These are phyloP conservation scores for Yarrowia sp. DNA, from an alignment of 805 yeast genomes.

Conservation along the genomic window DNA sequence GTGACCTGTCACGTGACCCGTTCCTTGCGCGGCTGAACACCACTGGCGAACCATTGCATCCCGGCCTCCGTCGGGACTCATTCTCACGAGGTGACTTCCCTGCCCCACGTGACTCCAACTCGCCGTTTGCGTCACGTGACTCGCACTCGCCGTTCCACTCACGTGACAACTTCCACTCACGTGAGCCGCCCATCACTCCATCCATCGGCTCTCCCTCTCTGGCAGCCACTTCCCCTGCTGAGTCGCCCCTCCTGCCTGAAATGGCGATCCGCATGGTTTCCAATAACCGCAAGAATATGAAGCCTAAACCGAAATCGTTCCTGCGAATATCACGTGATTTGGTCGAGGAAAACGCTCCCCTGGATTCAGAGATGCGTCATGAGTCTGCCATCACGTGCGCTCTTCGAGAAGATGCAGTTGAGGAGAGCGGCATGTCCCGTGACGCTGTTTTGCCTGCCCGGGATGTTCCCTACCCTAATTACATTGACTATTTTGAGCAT, in stretches of 20 bases:
- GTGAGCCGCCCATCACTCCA: conserved; percentile 23
- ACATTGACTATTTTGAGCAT: conserved; percentile 28
- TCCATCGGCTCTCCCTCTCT: conserved; percentile 21
- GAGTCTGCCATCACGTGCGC: conserved; percentile 45
- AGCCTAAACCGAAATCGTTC: conserved; percentile 44
- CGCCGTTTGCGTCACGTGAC: conserved; percentile 21
- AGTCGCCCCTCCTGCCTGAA: conserved; percentile 8
- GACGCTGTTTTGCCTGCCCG: not conserved
- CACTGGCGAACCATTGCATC: not conserved
- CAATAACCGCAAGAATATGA: conserved; percentile 40
- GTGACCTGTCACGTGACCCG: conserved; percentile 28
- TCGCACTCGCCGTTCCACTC: conserved; percentile 2
- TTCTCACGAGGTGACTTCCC: not conserved
- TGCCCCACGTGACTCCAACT: not conserved
- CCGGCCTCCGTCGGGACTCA: not conserved
- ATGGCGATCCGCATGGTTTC: conserved; percentile 30
- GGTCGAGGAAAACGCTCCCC: conserved; percentile 44
- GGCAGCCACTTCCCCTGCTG: conserved; percentile 22
- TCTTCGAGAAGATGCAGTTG: conserved; percentile 42
- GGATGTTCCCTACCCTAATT: conserved; percentile 13
- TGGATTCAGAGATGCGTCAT: conserved; percentile 44
- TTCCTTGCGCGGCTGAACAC: not conserved
- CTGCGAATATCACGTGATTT: conserved; percentile 45
- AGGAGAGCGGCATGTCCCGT: conserved; percentile 6
- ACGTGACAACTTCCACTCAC: conserved; percentile 10